Base-by-base conservation (phyloP, 495 filamentous ascomycete genomes). In the Rostrohypoxylon terebratum region DNA sequence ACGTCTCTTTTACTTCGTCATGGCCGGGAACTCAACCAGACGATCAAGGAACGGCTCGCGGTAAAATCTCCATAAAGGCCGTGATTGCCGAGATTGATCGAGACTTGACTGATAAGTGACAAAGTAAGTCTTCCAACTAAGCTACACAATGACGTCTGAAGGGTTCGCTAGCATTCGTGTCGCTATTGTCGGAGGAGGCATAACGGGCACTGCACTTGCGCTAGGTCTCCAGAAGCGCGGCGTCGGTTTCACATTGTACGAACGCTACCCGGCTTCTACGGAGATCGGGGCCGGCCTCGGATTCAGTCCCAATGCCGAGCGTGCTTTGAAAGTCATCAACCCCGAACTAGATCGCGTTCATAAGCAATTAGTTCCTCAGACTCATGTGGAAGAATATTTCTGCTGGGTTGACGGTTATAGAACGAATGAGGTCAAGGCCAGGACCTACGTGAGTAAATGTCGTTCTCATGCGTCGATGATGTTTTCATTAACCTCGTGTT, bases 241-340 rank as follows among this genome's bases (percentile, higher is more conserved):
- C 1, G 72, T 90, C 21, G 63, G 71, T 3, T 85, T 83, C 59
- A 81, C 81, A 3, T 78, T 91, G 42, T 90, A 89, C 71, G 89
- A 91, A 78, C 85, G 86, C 1, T 81, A 85, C 0, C 57, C 80
- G 0, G 76, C 68, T 1, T 87, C 89, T 75, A 78, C 80, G 11
- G 89, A 89, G 72, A 84, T 90, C 47, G 89, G 89, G 0, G 85
- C 88, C 0, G 89, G 89, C 9, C 82, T 91, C 51, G 86, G 85
- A 3, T 86, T 90, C 72, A 83, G 83, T 16, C 87, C 88, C 13
- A 89, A 89, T 31, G 85, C 87, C 0, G 84, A 88, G 69, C 80
- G 82, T 13, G 85, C 87, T 7, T 85, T 91, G 81, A 74, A 71
- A 2, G 59, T 83, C 4, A 80, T 89, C 23, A 82, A 87, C 62